Conservation (phyloP, 306 rosid species). For the Casuarina glauca region DNA sequence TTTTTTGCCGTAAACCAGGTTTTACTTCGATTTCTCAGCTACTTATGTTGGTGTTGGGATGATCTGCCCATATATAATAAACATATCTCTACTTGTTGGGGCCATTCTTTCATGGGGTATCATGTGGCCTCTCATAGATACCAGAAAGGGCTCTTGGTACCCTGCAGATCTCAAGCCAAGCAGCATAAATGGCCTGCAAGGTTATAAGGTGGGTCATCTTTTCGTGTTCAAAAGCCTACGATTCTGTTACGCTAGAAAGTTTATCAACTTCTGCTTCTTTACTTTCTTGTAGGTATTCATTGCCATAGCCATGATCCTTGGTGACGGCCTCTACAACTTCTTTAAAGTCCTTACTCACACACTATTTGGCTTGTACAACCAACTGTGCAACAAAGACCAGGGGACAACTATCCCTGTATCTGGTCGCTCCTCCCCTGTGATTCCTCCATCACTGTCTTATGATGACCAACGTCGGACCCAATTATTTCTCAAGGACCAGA, state of each 20-base stretch:
- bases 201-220: constrained; percentile 40
- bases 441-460: constrained; percentile 18
- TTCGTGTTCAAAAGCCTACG: neutral
- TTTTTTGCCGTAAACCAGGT: constrained; percentile 23
- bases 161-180: constrained; percentile 31
- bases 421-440: constrained; percentile 5
- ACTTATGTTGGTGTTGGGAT: constrained; percentile 58
- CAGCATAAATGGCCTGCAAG: constrained; percentile 52
- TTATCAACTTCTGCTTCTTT: neutral
- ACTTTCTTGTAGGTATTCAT: constrained; percentile 39
- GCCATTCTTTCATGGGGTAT: constrained; percentile 54
- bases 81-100: constrained; percentile 45
- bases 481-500: constrained; percentile 47
- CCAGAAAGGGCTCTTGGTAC: constrained; percentile 46
- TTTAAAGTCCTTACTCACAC: constrained; percentile 43
- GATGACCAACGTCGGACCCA: constrained; percentile 45
- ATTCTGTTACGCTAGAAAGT: neutral
- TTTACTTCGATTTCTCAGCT: constrained; percentile 49
- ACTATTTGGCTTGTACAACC: constrained; percentile 29
- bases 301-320: constrained; percentile 57
- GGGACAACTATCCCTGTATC: neutral
- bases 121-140: constrained; percentile 57
- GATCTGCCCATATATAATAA: constrained; percentile 54
- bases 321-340: constrained; percentile 53
- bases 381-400: constrained; percentile 5